Evolutionary conservation across 441 rosid genomes (phyloP), one percentile per base, ranked within the genome.

Genomic region (Corymbia calophylla): DNA sequence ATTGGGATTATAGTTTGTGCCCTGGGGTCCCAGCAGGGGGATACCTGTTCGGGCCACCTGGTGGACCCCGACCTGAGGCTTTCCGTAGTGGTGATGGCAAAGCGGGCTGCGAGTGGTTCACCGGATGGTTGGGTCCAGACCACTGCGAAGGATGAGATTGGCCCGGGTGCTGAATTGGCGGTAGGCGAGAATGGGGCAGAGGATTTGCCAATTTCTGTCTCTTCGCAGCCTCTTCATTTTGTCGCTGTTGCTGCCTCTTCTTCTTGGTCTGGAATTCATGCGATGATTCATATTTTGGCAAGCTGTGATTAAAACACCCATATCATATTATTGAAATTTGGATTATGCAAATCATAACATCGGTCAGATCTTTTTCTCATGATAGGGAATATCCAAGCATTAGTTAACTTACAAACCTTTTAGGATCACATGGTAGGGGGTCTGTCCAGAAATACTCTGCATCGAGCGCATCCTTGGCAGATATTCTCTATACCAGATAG

Each of bases 391-490:
- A 77, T 77, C 17, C 84, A 77, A 77, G 51, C 84, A 77, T 23
- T 77, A 77, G 17, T 77, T 77, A 23, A 77, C 51, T 21, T 73
- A 87, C 87, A 14, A 55, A 98, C 99, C 98, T 97, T 92, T 95
- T 97, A 68, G 99, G 99, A 91, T 98, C 99, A 89, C 99, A 98
- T 1, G 99, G 99, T 66, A 97, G 90, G 5, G 99, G 99, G 87
- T 98, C 99, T 55, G 97, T 92, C 99, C 99, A 98, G 95, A 98
- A 97, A 92, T 98, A 98, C 95, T 98, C 99, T 0, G 99, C 99
- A 89, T 97, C 99, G 64, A 98, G 97, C 53, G 99, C 99, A 94
- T 98, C 99, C 94, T 96, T 97, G 58, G 99, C 99, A 47, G 95
- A 92, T 95, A 98, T 96, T 95, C 99, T 96, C 99, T 97, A 93